Conservation (phyloP, 2,329 filamentous ascomycete genomes). For the Clonostachys rhizophaga region DNA sequence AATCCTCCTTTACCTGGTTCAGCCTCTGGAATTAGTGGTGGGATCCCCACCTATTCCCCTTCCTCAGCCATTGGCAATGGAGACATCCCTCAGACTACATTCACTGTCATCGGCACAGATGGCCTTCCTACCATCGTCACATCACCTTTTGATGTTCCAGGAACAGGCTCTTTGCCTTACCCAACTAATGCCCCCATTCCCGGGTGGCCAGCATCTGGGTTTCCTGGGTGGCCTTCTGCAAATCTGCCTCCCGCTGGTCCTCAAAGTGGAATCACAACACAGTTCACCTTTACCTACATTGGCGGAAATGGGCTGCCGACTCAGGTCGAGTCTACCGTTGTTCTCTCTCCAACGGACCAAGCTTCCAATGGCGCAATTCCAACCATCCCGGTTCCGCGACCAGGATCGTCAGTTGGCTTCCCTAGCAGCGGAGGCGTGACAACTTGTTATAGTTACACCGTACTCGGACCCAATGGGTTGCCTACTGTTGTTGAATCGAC, state of each 20-base stretch:
- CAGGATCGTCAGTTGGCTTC: background rate
- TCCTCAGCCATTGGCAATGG: too few species aligned
- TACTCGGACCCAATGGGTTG: conserved; percentile 5
- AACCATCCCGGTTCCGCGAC: background rate
- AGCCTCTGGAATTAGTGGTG: background rate
- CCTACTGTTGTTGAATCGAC: conserved; percentile 4
- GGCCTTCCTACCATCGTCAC: conserved; percentile 1
- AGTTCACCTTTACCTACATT: conserved; percentile 9
- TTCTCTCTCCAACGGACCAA: background rate
- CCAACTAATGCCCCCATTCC: background rate
- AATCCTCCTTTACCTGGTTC: background rate
- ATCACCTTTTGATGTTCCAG: conserved; percentile 3
- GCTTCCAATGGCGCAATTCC: background rate
- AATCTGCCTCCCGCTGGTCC: conserved; percentile 2
- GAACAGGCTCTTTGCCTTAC: conserved; percentile 9
- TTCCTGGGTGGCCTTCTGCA: background rate
- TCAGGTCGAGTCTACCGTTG: conserved; percentile 2
- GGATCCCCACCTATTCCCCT: too few species aligned
- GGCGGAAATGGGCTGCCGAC: conserved; percentile 7
- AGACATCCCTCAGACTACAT: background rate
- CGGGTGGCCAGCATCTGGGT: background rate
- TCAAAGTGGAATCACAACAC: background rate
- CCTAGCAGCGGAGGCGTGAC: background rate
- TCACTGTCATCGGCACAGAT: conserved; percentile 2
- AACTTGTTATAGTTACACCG: conserved; percentile 3